Evolutionary conservation across 257 asterid species (phyloP).

Genomic region (Knoxia roxburghii): DNA sequence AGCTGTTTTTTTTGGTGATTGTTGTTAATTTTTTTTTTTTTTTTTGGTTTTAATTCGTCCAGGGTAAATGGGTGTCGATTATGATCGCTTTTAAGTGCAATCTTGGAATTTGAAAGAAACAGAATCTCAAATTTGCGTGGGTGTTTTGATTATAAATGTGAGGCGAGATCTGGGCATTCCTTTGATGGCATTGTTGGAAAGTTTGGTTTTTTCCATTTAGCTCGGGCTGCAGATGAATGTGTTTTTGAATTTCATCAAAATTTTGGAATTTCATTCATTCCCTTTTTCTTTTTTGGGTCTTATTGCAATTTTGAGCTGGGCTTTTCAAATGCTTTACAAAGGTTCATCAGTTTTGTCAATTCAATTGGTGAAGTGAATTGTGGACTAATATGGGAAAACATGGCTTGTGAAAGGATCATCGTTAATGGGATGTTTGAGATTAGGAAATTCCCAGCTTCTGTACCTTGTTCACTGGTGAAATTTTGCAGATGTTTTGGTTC

Average conservation of each 20-base stretch:
- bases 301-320: conserved; percentile 3
- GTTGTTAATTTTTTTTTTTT: not conserved
- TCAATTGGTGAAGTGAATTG: not conserved
- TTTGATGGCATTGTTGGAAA: conserved; percentile 25
- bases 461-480: not conserved
- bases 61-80: not conserved
- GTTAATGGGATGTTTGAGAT: not conserved
- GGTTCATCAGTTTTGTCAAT: not conserved
- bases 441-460: not conserved
- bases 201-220: not conserved
- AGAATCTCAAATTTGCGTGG: not conserved
- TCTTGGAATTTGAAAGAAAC: not conserved
- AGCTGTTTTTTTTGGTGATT: not conserved
- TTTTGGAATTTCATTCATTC: not conserved
- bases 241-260: conserved; percentile 4
- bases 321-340: not conserved
- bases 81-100: not conserved
- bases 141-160: conserved; percentile 5
- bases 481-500: not conserved
- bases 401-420: not conserved
- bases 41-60: not conserved
- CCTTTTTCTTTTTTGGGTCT: not conserved
- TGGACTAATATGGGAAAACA: not conserved
- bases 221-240: not conserved
- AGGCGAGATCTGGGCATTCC: conserved; percentile 31